Conservation (phyloP, 1,284 basidiomycete species). For the Ceratobasidium theobromae region DNA sequence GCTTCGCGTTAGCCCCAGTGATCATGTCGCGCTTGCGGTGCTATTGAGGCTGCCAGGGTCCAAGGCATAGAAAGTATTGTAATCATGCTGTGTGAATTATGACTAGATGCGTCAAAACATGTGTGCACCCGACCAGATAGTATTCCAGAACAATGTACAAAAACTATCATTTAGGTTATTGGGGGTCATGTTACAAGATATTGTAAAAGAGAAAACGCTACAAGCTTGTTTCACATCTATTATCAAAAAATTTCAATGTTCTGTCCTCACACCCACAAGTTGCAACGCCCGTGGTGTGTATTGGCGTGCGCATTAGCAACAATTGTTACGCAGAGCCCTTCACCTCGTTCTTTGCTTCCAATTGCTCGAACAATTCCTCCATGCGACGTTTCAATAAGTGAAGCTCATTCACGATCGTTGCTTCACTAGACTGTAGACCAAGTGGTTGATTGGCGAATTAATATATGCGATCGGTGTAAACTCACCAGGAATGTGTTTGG, state of each 20-base stretch:
- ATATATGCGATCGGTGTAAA: slow-evolving; percentile 30
- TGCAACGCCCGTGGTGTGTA: too few relatives aligned
- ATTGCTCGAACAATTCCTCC: slow-evolving; percentile 54
- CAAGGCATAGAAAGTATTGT: not conserved
- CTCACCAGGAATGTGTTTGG: slow-evolving; percentile 73
- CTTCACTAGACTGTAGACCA: slow-evolving; percentile 64
- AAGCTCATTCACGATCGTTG: slow-evolving; percentile 67
- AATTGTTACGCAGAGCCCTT: not conserved
- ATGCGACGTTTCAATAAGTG: slow-evolving; percentile 59
- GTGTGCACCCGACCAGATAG: too few relatives aligned
- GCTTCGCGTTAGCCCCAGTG: slow-evolving; percentile 77
- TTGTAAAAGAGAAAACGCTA: too few relatives aligned
- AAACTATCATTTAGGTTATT: too few relatives aligned
- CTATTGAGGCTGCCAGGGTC: not conserved
- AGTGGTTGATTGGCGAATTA: slow-evolving; percentile 26
- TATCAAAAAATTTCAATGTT: too few relatives aligned
- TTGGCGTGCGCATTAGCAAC: too few relatives aligned
- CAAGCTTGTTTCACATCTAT: too few relatives aligned
- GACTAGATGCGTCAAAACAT: too few relatives aligned
- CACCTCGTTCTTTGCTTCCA: slow-evolving; percentile 43
- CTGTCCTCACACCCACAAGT: too few relatives aligned
- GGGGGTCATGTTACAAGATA: too few relatives aligned
- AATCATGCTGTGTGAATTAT: too few relatives aligned
- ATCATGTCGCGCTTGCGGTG: slow-evolving; percentile 71
- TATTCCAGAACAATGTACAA: too few relatives aligned